Conservation (phyloP, 1,139 yeast species). For the Kodamaea arcana region DNA sequence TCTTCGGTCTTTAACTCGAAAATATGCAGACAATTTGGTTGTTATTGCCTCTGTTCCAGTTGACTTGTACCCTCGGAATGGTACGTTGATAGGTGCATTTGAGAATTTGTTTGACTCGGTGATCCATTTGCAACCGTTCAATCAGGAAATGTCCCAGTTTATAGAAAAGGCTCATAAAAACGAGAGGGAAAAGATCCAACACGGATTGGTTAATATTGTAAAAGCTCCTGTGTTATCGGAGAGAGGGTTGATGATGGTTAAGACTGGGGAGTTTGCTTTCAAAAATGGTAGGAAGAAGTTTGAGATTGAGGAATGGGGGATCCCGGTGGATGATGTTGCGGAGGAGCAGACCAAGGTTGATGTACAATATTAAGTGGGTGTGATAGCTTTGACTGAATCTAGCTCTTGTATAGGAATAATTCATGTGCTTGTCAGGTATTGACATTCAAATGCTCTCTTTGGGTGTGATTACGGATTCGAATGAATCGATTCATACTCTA, state of each 20-base stretch:
- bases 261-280: constrained; percentile 78
- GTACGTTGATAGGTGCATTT: constrained; percentile 46
- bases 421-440: too few relatives aligned
- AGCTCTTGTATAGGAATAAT: too few relatives aligned
- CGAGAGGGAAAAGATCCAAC: constrained; percentile 74
- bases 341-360: constrained; percentile 19
- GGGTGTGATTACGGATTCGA: too few relatives aligned
- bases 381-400: too few relatives aligned
- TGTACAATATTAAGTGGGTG: constrained; percentile 5
- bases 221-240: constrained; percentile 73
- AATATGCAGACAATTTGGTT: constrained; percentile 43
- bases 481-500: too few relatives aligned
- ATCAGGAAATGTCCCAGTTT: constrained; percentile 63
- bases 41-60: constrained; percentile 54
- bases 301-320: constrained; percentile 89
- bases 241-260: constrained; percentile 73
- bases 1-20: constrained; percentile 52
- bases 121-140: constrained; percentile 77
- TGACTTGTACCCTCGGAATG: constrained; percentile 60
- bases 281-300: constrained; percentile 78
- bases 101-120: constrained; percentile 68
- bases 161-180: constrained; percentile 65
- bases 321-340: constrained; percentile 80
- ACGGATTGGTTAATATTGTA: constrained; percentile 76
- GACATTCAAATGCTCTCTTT: too few relatives aligned